Evolutionary conservation across 2,329 filamentous ascomycete genomes (phyloP).

Genomic region (Cordyceps pruinosa): DNA sequence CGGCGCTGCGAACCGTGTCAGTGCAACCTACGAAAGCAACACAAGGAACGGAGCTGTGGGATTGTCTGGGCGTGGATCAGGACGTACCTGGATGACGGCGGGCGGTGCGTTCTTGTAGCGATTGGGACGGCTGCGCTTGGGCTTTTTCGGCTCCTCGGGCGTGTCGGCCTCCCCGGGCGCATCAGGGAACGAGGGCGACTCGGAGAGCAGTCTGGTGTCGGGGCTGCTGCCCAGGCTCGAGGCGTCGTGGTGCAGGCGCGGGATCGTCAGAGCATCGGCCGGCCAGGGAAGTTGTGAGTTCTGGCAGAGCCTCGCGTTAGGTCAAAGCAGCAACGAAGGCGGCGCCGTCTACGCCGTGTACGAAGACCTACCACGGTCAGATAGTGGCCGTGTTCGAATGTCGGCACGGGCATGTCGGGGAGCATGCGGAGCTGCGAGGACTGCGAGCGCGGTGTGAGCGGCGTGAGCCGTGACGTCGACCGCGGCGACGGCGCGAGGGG

Average conservation of each 20-base stretch:
- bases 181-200: background rate
- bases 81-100: slow-evolving; percentile 40
- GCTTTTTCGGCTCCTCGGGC: slow-evolving; percentile 16
- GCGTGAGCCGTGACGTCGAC: background rate
- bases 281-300: slow-evolving; percentile 2
- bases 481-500: background rate
- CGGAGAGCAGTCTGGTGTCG: background rate
- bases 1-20: slow-evolving; percentile 19
- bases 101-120: slow-evolving; percentile 47
- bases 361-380: background rate
- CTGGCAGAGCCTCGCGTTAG: no score
- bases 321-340: no score
- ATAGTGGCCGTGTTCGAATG: background rate
- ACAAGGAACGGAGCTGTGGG: no score
- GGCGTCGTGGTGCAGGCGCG: background rate
- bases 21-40: no score
- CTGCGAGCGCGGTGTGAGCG: background rate
- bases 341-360: no score
- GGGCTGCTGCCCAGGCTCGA: slow-evolving; percentile 3
- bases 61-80: no score
- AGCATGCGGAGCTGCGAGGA: background rate
- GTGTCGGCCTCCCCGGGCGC: background rate
- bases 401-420: background rate
- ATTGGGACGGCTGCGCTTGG: slow-evolving; percentile 45
- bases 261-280: background rate